Percentiles rank a stretch among this genome's conserved stretches.
Conservation (phyloP, 805 yeast genomes). For the Candida qinlingensis region DNA sequence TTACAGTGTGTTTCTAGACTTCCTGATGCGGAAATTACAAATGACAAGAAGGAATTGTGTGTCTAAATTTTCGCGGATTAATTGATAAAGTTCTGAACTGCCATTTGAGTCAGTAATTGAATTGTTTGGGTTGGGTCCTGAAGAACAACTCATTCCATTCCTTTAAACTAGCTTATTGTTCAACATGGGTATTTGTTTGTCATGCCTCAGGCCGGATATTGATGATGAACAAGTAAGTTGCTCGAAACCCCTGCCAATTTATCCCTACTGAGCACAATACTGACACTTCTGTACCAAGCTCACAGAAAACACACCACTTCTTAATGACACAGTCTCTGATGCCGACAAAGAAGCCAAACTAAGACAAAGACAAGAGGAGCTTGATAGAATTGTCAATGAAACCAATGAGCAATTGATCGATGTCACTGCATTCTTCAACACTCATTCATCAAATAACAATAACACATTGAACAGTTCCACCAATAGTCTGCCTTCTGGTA, state of each 20-base stretch:
- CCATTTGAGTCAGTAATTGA: too few species aligned
- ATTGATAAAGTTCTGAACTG: too few species aligned
- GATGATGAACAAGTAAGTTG: constrained; percentile 35
- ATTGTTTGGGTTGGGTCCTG: neutral
- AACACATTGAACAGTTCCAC: neutral
- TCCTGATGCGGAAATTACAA: constrained; percentile 10
- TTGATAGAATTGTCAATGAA: constrained; percentile 42
- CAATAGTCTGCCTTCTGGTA: neutral
- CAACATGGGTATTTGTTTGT: constrained; percentile 43
- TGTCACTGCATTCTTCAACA: constrained; percentile 21
- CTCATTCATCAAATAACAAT: neutral
- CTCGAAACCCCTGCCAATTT: neutral
- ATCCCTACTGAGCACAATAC: neutral
- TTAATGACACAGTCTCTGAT: constrained; percentile 17
- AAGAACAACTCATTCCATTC: neutral
- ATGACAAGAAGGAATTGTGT: neutral
- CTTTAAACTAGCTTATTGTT: neutral
- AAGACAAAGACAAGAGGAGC: constrained; percentile 38
- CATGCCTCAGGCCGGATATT: constrained; percentile 35
- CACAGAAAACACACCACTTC: constrained; percentile 33
- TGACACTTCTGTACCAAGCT: constrained; percentile 22
- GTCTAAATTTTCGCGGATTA: neutral
- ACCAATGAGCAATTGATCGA: constrained; percentile 24
- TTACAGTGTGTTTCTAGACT: constrained; percentile 7
- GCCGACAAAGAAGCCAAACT: constrained; percentile 20